phyloP scores from a whole-genome alignment of 1,284 basidiomycete species.

The Serendipita sp. region DNA sequence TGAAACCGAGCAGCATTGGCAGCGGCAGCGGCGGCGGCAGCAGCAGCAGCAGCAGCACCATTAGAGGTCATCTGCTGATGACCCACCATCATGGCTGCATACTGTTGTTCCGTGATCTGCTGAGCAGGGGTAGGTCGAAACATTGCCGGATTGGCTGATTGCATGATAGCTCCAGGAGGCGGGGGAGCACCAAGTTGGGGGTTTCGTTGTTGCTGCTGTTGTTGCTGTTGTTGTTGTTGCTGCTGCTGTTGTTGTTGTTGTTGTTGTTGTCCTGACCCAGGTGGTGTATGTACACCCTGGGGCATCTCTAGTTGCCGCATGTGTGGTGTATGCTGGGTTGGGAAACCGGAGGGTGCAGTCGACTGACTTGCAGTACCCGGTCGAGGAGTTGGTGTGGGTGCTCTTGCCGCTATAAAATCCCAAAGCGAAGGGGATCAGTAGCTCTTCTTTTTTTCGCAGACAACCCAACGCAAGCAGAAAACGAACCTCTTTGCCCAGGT shows the following conservation, averaged over 20 bases:
- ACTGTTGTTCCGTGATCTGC: neutral
- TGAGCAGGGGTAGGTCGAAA: neutral
- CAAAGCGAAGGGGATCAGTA: neutral
- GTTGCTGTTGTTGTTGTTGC: neutral
- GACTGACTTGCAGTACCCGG: neutral
- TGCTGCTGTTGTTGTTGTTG: neutral
- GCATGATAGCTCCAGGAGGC: neutral
- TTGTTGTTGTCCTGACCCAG: neutral
- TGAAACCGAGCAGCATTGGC: neutral
- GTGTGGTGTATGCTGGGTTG: neutral
- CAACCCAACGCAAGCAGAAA: neutral
- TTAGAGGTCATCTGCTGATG: neutral
- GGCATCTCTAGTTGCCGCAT: neutral
- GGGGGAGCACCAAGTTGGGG: neutral
- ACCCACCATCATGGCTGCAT: neutral
- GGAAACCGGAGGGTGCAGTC: neutral
- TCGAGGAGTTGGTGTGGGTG: neutral
- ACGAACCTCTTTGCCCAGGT: neutral
- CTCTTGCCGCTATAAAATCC: neutral
- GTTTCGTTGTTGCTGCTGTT: neutral
- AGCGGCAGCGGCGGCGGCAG: neutral
- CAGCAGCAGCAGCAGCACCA: neutral
- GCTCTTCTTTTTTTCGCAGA: neutral
- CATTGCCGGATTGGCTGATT: neutral
- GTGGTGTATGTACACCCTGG: neutral